Conservation (phyloP, 768 basidiomycete species). For the Boletus patriciae region DNA sequence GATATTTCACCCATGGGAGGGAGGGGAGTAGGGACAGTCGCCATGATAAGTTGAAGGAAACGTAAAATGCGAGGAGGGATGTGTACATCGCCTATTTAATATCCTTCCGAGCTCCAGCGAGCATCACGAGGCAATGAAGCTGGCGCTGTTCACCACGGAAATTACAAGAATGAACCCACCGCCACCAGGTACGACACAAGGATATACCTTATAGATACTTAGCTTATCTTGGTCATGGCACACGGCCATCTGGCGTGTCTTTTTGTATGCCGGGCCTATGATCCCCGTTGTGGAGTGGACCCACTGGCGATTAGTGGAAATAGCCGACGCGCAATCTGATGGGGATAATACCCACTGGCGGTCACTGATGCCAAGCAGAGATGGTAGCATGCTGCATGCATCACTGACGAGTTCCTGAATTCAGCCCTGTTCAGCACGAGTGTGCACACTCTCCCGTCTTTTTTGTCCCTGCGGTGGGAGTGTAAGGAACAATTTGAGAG, state of each 20-base stretch:
- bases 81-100: neutral
- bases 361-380: neutral
- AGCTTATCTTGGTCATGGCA: neutral
- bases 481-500: neutral
- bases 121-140: neutral
- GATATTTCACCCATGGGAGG: constrained; percentile 16
- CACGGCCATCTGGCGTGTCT: neutral
- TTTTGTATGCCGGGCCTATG: neutral
- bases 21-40: neutral
- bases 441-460: neutral
- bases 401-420: neutral
- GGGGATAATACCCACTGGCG: neutral
- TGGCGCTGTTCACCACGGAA: neutral
- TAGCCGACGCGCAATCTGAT: neutral
- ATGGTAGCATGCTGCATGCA: neutral
- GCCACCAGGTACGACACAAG: constrained; percentile 7
- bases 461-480: neutral
- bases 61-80: neutral
- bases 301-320: neutral
- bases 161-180: neutral
- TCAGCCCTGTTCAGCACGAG: no score
- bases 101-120: neutral
- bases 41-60: constrained; percentile 4
- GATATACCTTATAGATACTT: neutral
- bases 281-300: neutral